phyloP scores from a whole-genome alignment of 352 stramenopile species.

The Globisporangium takayamanum region DNA sequence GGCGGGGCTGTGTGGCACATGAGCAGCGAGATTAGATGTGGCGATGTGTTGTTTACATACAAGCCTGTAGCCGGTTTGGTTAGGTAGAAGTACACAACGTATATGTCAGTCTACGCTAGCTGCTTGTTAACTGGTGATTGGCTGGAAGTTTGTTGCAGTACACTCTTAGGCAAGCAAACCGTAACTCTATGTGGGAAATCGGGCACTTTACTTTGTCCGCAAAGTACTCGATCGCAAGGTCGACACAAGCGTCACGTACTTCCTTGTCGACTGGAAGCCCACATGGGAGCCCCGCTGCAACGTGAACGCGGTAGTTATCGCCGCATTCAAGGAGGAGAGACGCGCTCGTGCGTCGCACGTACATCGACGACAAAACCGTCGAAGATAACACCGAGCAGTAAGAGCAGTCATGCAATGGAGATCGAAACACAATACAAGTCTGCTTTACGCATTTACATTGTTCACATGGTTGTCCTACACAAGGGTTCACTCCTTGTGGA shows the following conservation, averaged over 20 bases:
- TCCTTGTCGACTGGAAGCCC: slow-evolving; percentile 7
- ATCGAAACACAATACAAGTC: neutral
- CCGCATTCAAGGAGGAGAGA: neutral
- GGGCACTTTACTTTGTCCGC: neutral
- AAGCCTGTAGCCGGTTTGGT: too few relatives aligned
- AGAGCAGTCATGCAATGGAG: neutral
- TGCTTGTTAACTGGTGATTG: too few relatives aligned
- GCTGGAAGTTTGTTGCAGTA: too few relatives aligned
- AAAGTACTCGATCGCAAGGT: slow-evolving; percentile 11
- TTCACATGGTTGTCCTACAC: neutral
- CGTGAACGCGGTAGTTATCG: slow-evolving; percentile 3
- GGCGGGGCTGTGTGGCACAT: too few relatives aligned
- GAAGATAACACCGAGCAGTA: slow-evolving; percentile 1
- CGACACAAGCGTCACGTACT: slow-evolving; percentile 4
- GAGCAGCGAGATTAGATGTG: too few relatives aligned
- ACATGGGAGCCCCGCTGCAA: slow-evolving; percentile 10
- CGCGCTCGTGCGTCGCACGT: slow-evolving; percentile 6
- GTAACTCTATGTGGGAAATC: too few relatives aligned
- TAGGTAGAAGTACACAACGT: too few relatives aligned
- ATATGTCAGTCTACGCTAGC: too few relatives aligned
- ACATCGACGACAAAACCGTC: slow-evolving; percentile 7
- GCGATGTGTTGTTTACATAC: too few relatives aligned
- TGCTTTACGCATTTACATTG: neutral
- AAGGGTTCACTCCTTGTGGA: neutral
- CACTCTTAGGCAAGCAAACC: too few relatives aligned